Evolutionary conservation across 139 green algal genomes (phyloP).

Genomic region (Picochlorum sp.): DNA sequence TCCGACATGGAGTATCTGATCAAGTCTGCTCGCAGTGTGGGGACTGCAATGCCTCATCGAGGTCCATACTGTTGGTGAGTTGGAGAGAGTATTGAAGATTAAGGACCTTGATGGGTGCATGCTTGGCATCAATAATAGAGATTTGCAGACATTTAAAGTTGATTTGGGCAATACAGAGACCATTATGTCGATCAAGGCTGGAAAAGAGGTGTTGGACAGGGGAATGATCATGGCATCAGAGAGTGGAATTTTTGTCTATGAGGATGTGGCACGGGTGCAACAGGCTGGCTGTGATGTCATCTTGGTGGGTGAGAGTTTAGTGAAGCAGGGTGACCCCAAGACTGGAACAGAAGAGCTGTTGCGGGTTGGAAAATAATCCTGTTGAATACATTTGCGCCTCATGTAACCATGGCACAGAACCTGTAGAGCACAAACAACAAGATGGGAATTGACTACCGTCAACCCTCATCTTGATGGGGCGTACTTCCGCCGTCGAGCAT

Average conservation of each 20-base stretch:
- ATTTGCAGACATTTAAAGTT: conserved; percentile 95
- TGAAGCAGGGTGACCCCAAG: conserved; percentile 85
- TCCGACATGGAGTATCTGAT: conserved; percentile 85
- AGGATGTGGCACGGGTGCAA: conserved; percentile 83
- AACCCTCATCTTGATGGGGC: too few relatives aligned
- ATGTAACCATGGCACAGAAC: background rate
- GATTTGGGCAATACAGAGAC: conserved; percentile 71
- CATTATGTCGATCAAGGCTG: conserved; percentile 73
- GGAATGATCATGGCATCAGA: conserved; percentile 90
- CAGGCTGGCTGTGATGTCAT: conserved; percentile 71
- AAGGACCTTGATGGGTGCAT: conserved; percentile 66
- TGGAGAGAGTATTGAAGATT: conserved; percentile 83
- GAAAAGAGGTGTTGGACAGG: conserved; percentile 57
- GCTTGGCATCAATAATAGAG: conserved; percentile 98
- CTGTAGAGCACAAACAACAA: too few relatives aligned
- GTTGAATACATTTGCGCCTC: background rate
- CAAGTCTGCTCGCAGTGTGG: conserved; percentile 57
- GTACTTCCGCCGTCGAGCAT: too few relatives aligned
- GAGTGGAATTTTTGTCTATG: conserved; percentile 92
- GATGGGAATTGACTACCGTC: too few relatives aligned
- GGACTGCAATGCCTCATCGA: conserved; percentile 73
- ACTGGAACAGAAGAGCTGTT: conserved; percentile 74
- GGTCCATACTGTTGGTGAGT: conserved; percentile 83
- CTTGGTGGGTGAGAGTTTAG: conserved; percentile 93
- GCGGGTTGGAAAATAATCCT: conserved; percentile 2